phyloP scores from a whole-genome alignment of 352 stramenopile species.

The Pythium oligandrum region DNA sequence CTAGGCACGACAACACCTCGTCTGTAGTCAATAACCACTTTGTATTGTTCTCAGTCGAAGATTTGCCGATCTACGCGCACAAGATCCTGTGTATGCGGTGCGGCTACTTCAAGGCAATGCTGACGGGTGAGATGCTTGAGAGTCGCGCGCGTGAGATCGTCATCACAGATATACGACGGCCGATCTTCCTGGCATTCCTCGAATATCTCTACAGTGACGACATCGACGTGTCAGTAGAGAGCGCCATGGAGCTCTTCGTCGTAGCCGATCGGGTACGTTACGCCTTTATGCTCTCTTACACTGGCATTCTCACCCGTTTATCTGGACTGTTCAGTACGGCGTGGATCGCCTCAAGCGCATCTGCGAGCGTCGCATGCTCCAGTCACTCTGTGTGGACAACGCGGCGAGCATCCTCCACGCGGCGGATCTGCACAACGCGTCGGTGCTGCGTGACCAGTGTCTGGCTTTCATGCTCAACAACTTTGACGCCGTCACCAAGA shows the following conservation, averaged over 20 bases:
- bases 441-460: constrained; percentile 91
- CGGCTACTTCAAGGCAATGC: constrained; percentile 92
- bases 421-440: constrained; percentile 93
- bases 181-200: constrained; percentile 93
- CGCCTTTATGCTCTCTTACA: not conserved
- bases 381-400: constrained; percentile 94
- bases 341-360: constrained; percentile 88
- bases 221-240: constrained; percentile 87
- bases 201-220: constrained; percentile 97
- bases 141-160: constrained; percentile 85
- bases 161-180: constrained; percentile 89
- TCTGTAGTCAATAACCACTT: constrained; percentile 14
- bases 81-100: constrained; percentile 93
- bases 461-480: constrained; percentile 96
- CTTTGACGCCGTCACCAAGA: constrained; percentile 98
- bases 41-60: constrained; percentile 59
- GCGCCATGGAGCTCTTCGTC: constrained; percentile 94
- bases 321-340: constrained; percentile 42
- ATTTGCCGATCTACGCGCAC: constrained; percentile 82
- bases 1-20: not conserved
- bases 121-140: constrained; percentile 90
- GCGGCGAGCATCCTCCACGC: constrained; percentile 95
- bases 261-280: constrained; percentile 73
- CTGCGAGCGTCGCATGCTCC: constrained; percentile 96
- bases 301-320: too few relatives aligned